These are phyloP conservation scores for Akanthomyces dipterigenus DNA, from an alignment of 2,329 filamentous ascomycete genomes.

Conservation along the genomic window DNA sequence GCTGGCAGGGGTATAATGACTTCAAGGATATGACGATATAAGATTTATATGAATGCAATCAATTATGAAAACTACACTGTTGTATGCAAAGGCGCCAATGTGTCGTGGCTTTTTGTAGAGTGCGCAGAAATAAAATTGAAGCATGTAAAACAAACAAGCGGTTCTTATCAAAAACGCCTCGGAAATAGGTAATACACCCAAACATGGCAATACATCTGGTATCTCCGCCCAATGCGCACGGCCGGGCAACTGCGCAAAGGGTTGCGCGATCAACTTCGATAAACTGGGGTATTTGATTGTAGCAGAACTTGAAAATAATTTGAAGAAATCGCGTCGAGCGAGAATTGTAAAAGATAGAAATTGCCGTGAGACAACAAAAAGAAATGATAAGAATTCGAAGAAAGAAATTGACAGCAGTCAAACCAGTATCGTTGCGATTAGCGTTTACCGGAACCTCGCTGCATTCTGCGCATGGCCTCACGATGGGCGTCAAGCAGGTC, in stretches of 20 bases:
- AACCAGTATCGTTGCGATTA: not conserved
- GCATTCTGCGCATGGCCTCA: slow-evolving; percentile 75
- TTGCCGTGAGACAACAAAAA: not conserved
- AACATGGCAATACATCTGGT: not conserved
- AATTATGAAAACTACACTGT: not conserved
- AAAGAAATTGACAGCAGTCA: not conserved
- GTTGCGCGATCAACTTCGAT: not conserved
- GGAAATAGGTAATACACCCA: not conserved
- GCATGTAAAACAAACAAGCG: not conserved
- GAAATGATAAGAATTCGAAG: not conserved
- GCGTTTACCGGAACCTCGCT: slow-evolving; percentile 37
- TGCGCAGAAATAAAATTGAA: not conserved
- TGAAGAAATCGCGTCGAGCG: not conserved
- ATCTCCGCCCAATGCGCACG: not conserved
- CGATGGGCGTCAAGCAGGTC: slow-evolving; percentile 71
- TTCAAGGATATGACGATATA: not conserved
- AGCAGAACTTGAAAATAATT: not conserved
- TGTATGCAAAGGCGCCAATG: not conserved
- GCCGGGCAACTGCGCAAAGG: not conserved
- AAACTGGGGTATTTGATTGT: not conserved
- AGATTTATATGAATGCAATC: not conserved
- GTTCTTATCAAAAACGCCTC: not conserved
- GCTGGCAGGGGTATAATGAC: not conserved
- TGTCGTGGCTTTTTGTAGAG: not conserved
- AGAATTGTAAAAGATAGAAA: not conserved